Evolutionary conservation across 2,329 filamentous ascomycete genomes (phyloP), one percentile per base, ranked within the genome.

Genomic region (Neonectria coccinea): DNA sequence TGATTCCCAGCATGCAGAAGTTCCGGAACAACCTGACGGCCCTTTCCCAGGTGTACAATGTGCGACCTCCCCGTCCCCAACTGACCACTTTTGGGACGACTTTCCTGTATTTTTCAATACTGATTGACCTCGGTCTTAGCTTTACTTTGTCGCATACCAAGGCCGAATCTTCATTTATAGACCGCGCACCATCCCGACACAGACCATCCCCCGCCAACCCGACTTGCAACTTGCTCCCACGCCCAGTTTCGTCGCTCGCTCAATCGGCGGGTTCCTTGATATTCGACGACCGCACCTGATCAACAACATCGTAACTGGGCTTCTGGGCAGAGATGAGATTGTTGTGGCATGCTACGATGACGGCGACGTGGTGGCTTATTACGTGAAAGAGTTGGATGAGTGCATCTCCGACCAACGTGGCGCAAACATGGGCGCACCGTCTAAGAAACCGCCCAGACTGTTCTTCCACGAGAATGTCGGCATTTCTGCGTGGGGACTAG

Each of bases 401-500:
- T 81, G 79, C 42, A 77, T 90, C 42, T 77, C 79, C 9, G 53
- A 48, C 55, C 62, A 58, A 8, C 50, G 62, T 47, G 47, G 62
- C n/a, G 12, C 22, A 36, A 55, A 48, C 12, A 11, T 65, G n/a
- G 56, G 51, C 42, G 12, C 50, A 47, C 56, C 44, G 12, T 61
- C 61, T 25, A 53, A 29, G 61, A 56, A 44, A 48, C 29, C 33
- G 5, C 69, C 81, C 64, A 73, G 69, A 59, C 81, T 82, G 0
- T 92, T 97, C 74, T 92, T 97, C 62, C 87, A 89, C 63, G 87
- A 91, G 41, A 94, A 92, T 74, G 93, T 97, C 2, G 87, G 88
- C 1, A 81, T 80, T 25, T 95, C 92, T 64, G 95, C 94, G 2
- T 99, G 96, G 96, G 96, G 95, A 0, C 79, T 97, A 52, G 91